Percentiles rank a stretch among this genome's conserved stretches.
Evolutionary conservation across 768 basidiomycete species (phyloP).

Genomic region (Auriscalpium orientale): DNA sequence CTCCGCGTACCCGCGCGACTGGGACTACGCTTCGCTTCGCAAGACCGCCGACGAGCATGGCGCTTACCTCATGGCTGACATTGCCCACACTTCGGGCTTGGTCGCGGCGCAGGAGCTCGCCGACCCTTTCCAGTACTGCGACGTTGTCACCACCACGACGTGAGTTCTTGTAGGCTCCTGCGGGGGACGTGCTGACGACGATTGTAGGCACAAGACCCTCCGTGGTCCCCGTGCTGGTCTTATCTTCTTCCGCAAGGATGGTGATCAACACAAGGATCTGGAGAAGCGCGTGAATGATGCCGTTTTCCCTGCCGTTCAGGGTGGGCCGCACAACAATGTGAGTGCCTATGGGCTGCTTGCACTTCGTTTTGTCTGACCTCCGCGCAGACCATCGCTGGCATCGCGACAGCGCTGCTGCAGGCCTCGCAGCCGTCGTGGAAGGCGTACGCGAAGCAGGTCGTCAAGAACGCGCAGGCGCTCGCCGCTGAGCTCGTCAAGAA

Average conservation of each 20-base stretch:
- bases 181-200: background rate
- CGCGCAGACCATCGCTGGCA: conserved; percentile 80
- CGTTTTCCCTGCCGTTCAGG: conserved; percentile 99
- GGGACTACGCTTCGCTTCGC: conserved; percentile 85
- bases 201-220: conserved; percentile 86
- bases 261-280: conserved; percentile 71
- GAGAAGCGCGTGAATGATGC: conserved; percentile 98
- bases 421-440: conserved; percentile 86
- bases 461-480: conserved; percentile 78
- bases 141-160: conserved; percentile 97
- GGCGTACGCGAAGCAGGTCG: conserved; percentile 90
- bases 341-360: conserved; percentile 16
- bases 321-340: conserved; percentile 98
- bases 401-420: conserved; percentile 90
- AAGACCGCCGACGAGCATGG: conserved; percentile 80
- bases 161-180: conserved; percentile 28
- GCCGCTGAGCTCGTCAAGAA: conserved; percentile 61
- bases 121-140: conserved; percentile 92
- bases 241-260: conserved; percentile 97
- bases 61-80: conserved; percentile 92
- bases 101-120: conserved; percentile 87
- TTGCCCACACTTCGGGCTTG: conserved; percentile 95
- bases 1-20: conserved; percentile 97
- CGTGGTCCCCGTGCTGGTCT: conserved; percentile 96
- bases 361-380: background rate